Evolutionary conservation across 768 basidiomycete genomes (phyloP).

Genomic region (Collybiopsis confluens): DNA sequence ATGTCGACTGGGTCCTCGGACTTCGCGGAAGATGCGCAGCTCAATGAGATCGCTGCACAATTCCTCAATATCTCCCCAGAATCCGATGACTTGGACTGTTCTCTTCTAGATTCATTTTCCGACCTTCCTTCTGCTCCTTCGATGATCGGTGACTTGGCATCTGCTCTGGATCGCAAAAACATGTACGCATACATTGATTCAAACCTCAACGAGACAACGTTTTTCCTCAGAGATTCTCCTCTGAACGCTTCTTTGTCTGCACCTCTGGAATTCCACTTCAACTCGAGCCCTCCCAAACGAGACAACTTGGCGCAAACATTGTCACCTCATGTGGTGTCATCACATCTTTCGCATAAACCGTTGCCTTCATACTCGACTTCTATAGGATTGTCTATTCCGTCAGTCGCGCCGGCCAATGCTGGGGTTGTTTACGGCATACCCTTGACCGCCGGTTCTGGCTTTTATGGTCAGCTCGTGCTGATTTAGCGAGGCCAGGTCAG

Average conservation of each 20-base stretch:
- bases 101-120: neutral
- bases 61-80: conserved; percentile 1
- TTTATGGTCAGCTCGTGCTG: too few species aligned
- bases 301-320: neutral
- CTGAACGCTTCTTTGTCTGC: neutral
- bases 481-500: too few species aligned
- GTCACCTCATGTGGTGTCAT: neutral
- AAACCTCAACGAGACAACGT: neutral
- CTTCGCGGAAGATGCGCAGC: neutral
- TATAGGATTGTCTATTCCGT: neutral
- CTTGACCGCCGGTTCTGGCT: too few species aligned
- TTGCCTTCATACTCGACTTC: neutral
- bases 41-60: neutral
- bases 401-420: neutral
- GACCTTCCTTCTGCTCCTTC: neutral
- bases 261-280: too few species aligned
- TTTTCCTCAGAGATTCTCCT: neutral
- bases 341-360: neutral
- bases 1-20: neutral
- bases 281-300: neutral
- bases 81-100: neutral
- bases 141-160: neutral
- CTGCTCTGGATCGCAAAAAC: neutral
- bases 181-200: conserved; percentile 2
- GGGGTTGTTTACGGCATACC: too few species aligned